Evolutionary conservation across 2,329 filamentous ascomycete genomes (phyloP), one percentile per base, ranked within the genome.

Genomic region (Eurotiales sp.): DNA sequence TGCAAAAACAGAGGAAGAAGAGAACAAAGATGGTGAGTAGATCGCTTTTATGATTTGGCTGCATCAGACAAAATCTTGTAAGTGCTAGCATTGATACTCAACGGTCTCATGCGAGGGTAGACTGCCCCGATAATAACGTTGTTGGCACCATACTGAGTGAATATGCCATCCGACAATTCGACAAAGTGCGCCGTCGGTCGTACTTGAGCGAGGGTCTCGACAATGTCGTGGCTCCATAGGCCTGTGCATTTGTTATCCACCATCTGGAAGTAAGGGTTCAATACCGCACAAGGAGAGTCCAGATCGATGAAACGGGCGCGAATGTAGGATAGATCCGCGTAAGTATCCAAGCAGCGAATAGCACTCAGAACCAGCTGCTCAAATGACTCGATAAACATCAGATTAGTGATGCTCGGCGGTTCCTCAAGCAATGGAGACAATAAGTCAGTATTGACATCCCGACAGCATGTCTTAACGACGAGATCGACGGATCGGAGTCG

Each of bases 261-360:
- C 37, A 89, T 70, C 51, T 85, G 72, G 63, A 89, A 90, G 61
- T 85, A 88, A 0, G 87, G 87, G 59, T 90, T 89, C 4, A 89
- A 70, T 1, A 84, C 80, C 3, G 85, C 86, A 12, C 86, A 77
- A 2, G 84, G 81, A 2, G 85, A 87, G 62, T 90, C 86, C 5
- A 90, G 74, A 66, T 90, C 86, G 48, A 90, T 84, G 60, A 87
- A 90, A 50, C 86, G 82, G 60, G 90, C 88, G 52, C 86, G 77
- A 56, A 90, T 66, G 64, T 83, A 82, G 40, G 82, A 72, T 27
- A 90, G 68, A n/a, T 74, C 71, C 47, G 77, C 76, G 43, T 88
- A 77, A 25, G 73, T 76, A 12, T 77, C 76, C 41, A 90, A 68
- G 3, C 83, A 78, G 43, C 77, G 76, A 27, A 88, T 80, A 1